Evolutionary conservation across 139 green algal genomes (phyloP).

Genomic region (Diplosphaera chodatii): DNA sequence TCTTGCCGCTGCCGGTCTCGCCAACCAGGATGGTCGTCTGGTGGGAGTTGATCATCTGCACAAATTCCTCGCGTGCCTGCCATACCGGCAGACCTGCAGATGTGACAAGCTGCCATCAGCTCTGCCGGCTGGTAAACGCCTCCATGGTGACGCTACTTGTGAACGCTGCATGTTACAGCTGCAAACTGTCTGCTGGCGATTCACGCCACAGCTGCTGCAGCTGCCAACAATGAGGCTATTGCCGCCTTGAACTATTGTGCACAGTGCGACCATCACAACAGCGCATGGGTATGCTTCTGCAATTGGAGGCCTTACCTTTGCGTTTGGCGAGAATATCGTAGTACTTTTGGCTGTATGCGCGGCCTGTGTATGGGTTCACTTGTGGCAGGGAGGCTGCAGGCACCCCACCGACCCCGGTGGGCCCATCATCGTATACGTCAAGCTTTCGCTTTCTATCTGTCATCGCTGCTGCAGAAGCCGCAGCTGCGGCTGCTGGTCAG

Average conservation of each 20-base stretch:
- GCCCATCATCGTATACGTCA: conserved; percentile 39
- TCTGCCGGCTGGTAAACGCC: too few species aligned
- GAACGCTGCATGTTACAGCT: too few species aligned
- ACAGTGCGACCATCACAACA: too few species aligned
- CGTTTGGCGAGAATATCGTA: conserved; percentile 91
- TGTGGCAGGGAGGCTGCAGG: neutral
- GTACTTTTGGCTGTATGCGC: conserved; percentile 77
- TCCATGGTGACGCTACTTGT: too few species aligned
- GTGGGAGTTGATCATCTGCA: conserved; percentile 81
- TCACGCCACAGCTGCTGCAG: too few species aligned
- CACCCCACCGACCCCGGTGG: neutral
- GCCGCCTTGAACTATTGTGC: too few species aligned
- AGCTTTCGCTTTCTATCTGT: conserved; percentile 68
- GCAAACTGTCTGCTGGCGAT: too few species aligned
- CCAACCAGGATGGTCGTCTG: conserved; percentile 98
- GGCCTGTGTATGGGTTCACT: conserved; percentile 77
- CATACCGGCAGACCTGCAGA: conserved; percentile 88
- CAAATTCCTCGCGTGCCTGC: conserved; percentile 91
- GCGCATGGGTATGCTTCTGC: too few species aligned
- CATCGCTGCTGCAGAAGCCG: conserved; percentile 3
- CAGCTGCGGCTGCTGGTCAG: too few species aligned
- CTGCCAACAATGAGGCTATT: too few species aligned
- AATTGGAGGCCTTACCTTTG: conserved; percentile 30
- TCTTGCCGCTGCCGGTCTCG: conserved; percentile 97
- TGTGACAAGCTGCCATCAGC: too few species aligned